Evolutionary conservation across 345 rosid genomes (phyloP), one percentile per base, ranked within the genome.

Genomic region (Dipteronia dyeriana): DNA sequence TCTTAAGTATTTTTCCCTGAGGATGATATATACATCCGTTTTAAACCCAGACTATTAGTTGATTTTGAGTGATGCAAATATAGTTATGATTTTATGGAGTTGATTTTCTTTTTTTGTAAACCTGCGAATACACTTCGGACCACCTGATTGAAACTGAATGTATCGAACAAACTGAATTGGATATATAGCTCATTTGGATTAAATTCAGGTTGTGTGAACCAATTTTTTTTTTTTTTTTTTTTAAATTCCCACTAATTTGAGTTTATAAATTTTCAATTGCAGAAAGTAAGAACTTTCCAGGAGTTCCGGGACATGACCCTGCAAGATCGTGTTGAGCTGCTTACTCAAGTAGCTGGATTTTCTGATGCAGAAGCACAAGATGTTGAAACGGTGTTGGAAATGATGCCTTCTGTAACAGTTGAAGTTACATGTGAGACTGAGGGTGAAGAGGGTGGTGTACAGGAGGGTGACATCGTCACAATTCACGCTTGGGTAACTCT

Each of bases 391-490:
- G 99, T 94, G 22, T 84, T 94, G 66, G 94, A 86, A 87, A 96
- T 94, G 97, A 89, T 94, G 94, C 99, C 98, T 71, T 90, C 97
- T 17, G 69, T 94, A 76, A 85, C 94, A 57, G 54, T 94, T 11
- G 98, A 92, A 75, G 89, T 89, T 75, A 90, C 87, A 68, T 96
- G 95, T n/a, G 97, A 94, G 87, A 96, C 99, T 22, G 98, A 94
- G 77, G 99, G 98, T 53, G 99, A 96, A 84, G 98, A 96, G 74
- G 97, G 98, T 41, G 97, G 98, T 41, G 88, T 96, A 54, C 98
- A 94, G 80, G 99, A 96, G 87, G 99, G 97, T 19, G 98, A 96
- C 57, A 79, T 89, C 3, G 95, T 94, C 47, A 92, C 98, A 17
- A 39, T 92, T 75, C 94, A 96, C 79, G 97, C 97, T 68, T 94